Base-by-base conservation (phyloP, 495 filamentous ascomycete species). In the Paragyromitra xinjiangensis region DNA sequence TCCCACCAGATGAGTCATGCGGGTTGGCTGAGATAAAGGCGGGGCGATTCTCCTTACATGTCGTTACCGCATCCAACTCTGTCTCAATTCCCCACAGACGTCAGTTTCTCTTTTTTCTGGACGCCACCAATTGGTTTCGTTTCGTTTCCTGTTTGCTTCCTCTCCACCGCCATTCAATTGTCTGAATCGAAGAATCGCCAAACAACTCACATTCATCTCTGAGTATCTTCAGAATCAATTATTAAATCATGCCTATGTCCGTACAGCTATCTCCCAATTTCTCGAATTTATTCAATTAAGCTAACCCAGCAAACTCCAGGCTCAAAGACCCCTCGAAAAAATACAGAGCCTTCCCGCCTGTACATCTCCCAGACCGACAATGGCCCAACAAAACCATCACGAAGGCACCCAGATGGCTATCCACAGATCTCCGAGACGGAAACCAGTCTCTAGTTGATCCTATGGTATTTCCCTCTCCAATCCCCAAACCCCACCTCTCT, bases 311-410 rank as follows among this genome's bases (percentile, higher is more conserved):
- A 50, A 64, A 64, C 59, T 69, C 6, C 78, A 98, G 94, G 93
- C 93, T 99, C 84, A 93, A 94, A 84, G 92, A 97, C 83, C 95
- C 95, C 42, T 97, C 92, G 40, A 92, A 86, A 81, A 99, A 99
- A 84, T 99, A 99, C 86, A 92, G 89, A 85, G 86, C 84, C 42
- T 92, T 91, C 83, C 88, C 90, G 80, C 93, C 94, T 55, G 83
- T 98, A 68, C 83, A 94, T 75, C 87, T 99, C 22, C 90, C 91
- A 1, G 88, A 98, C 85, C 91, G 95, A 37, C 91, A 94, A 93
- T 99, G 95, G 95, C 95, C 95, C 9, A 88, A 86, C 75, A 92
- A 93, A 85, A 88, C 87, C 56, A 88, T 95, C 80, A 88, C 91
- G 68, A 93, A 93, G 83, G 87, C 92, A 11, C 93, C 93, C 42